These are phyloP conservation scores for Venturia asperata DNA, from an alignment of 2,329 filamentous ascomycete species.

Conservation along the genomic window DNA sequence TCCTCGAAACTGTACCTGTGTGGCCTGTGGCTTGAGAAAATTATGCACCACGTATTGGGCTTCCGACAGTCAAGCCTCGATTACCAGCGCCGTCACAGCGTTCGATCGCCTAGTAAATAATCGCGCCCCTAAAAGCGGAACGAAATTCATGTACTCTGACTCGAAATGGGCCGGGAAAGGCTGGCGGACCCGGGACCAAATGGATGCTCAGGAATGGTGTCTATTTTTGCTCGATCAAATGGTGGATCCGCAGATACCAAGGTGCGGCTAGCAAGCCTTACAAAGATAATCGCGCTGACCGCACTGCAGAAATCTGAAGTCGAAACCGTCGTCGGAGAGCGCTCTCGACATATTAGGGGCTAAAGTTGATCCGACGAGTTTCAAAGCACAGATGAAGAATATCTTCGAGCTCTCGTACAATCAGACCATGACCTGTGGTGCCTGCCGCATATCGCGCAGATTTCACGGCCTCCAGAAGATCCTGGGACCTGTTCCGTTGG, in stretches of 20 bases:
- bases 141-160: background rate
- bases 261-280: background rate
- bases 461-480: background rate
- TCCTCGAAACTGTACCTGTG: background rate
- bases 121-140: background rate
- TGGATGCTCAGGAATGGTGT: slow-evolving; percentile 2
- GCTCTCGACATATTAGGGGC: background rate
- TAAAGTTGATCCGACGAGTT: background rate
- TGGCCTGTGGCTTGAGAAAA: background rate
- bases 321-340: background rate
- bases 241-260: background rate
- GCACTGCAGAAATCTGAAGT: background rate
- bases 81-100: background rate
- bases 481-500: background rate
- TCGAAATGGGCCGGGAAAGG: background rate
- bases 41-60: background rate
- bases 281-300: background rate
- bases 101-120: background rate
- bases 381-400: background rate
- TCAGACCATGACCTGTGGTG: slow-evolving; percentile 1
- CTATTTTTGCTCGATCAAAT: background rate
- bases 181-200: background rate
- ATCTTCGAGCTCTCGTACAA: slow-evolving; percentile 4
- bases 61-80: background rate
- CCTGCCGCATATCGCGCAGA: background rate